These are phyloP conservation scores for Sphagnum contortum DNA, from an alignment of 225 moss, liverwort and hornwort species.

Conservation along the genomic window DNA sequence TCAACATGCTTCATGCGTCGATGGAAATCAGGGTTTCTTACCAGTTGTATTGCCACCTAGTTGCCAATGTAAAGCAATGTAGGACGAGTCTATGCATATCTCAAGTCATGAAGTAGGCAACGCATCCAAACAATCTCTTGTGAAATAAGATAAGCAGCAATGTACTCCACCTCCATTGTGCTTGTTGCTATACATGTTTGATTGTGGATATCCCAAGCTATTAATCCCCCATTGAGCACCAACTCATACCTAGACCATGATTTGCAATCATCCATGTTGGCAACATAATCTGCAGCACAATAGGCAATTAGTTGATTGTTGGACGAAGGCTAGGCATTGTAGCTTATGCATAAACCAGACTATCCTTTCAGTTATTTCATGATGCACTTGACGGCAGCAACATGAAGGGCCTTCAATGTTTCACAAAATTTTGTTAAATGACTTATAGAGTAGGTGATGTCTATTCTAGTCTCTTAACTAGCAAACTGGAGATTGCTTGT, in stretches of 20 bases:
- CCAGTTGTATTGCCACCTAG: background rate
- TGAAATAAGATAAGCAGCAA: background rate
- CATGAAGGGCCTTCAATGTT: too few species aligned
- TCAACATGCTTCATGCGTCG: conserved; percentile 4
- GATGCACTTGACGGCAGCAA: too few species aligned
- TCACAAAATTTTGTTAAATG: too few species aligned
- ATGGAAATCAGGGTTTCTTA: conserved; percentile 4
- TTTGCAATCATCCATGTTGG: background rate
- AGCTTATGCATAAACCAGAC: too few species aligned
- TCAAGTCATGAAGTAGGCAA: background rate
- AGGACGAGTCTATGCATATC: background rate
- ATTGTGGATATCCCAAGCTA: background rate
- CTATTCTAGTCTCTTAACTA: too few species aligned
- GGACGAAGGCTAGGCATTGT: too few species aligned
- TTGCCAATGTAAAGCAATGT: conserved; percentile 2
- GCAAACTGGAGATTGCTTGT: background rate
- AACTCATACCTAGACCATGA: background rate
- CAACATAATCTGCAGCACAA: too few species aligned
- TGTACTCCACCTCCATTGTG: background rate
- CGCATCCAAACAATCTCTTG: conserved; percentile 7
- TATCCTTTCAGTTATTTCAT: too few species aligned
- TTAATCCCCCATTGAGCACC: background rate
- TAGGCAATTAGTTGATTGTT: too few species aligned
- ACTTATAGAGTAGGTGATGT: too few species aligned
- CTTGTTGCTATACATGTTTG: background rate